Base-by-base conservation (phyloP, 495 filamentous ascomycete species). In the Tirmania nivea region DNA sequence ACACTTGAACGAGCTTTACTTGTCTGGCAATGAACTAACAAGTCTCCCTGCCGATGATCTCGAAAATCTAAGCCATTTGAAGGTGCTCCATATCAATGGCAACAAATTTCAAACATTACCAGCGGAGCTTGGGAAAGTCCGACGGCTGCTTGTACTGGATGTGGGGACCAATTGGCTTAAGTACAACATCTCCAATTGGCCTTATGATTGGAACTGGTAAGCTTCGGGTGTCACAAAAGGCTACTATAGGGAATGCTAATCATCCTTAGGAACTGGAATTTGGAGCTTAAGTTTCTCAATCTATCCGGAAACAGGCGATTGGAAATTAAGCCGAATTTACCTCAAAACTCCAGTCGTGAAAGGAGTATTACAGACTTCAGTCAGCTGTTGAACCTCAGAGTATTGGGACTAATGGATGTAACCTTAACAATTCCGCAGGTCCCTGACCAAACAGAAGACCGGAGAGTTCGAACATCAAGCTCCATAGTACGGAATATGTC, bases 101-200 rank as follows among this genome's bases (percentile, higher is more conserved):
- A 99, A 99, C 67, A 87, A 93, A 64, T 99, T 99, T 63, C 92
- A 94, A 59, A 88, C 89, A 25, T 74, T 99, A 1, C 92, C 90
- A 0, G 92, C 90, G 1, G 90, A 99, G 65, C 78, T 99, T 34
- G 90, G 85, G 51, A 88, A 94, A 66, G 85, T 94, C 16, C 80
- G 83, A 65, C 92, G 88, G 67, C 75, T 94, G 25, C 73, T 88
- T 9, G 80, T 94, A 20, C 71, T 99, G 39, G 90, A 99, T 68
- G 89, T 90, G 57, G 88, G 88, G 52, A 95, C 84, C 71, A 99
- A 99, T 60, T 75, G 74, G n/a, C 73, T 99, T 48, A 99, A 95
- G 65, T 99, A 99, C 71, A 99, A 99, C 63, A 88, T 99, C 35
- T 90, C 87, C 25, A 99, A 99, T 63, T 94, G 92, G 75, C 90